Conservation (phyloP, 352 stramenopile genomes). For the Thalassiosira allenii region DNA sequence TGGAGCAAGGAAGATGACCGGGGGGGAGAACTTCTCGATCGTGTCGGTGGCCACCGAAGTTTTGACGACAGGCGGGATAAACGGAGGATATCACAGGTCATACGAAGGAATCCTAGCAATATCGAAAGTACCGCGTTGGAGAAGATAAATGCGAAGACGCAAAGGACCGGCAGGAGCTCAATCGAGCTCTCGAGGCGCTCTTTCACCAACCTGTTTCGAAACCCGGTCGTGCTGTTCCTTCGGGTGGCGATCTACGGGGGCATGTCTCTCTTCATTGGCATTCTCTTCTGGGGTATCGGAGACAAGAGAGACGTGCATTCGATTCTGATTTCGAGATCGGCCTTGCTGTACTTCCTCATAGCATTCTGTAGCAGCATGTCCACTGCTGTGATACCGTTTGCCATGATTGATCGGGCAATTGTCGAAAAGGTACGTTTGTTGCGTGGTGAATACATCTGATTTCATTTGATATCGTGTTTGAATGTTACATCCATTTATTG, state of each 20-base stretch:
- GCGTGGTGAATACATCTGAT: no score
- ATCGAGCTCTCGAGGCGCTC: slow-evolving; percentile 58
- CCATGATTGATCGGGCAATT: slow-evolving; percentile 89
- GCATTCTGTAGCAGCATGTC: slow-evolving; percentile 91
- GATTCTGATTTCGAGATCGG: slow-evolving; percentile 62
- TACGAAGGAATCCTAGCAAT: no score
- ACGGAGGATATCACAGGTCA: no score
- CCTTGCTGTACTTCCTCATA: slow-evolving; percentile 89
- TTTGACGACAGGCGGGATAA: no score
- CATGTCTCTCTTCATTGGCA: slow-evolving; percentile 64
- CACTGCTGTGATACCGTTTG: slow-evolving; percentile 89
- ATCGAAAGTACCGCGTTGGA: no score
- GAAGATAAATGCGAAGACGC: not conserved
- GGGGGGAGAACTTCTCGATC: no score
- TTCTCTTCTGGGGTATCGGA: slow-evolving; percentile 60
- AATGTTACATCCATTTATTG: no score
- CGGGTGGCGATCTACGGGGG: slow-evolving; percentile 71
- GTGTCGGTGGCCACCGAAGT: no score
- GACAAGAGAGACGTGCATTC: slow-evolving; percentile 38
- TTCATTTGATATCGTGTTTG: no score
- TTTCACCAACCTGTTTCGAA: slow-evolving; percentile 64
- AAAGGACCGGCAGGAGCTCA: not conserved
- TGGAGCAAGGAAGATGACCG: slow-evolving; percentile 5
- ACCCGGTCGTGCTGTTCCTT: slow-evolving; percentile 64
- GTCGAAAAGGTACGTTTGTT: no score